Evolutionary conservation across 805 yeast species (phyloP).

Genomic region (Tetrapisispora taiwanensis): DNA sequence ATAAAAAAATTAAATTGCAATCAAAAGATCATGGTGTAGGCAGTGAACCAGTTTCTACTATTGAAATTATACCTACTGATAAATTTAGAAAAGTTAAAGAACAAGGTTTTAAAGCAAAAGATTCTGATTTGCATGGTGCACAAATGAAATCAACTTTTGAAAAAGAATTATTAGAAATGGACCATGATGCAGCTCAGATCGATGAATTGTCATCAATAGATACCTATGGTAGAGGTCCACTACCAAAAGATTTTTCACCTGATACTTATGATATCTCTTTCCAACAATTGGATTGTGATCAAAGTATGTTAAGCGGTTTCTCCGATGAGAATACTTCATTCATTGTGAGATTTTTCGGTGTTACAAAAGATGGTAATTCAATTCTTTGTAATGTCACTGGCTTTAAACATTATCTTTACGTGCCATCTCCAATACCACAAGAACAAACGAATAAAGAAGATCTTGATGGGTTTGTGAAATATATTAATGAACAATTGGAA

Average conservation of each 20-base stretch:
- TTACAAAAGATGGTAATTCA: constrained; percentile 78
- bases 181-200: constrained; percentile 21
- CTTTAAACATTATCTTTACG: constrained; percentile 81
- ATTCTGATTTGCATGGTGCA: constrained; percentile 16
- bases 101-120: constrained; percentile 25
- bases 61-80: constrained; percentile 28
- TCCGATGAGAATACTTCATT: constrained; percentile 33
- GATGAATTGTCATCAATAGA: constrained; percentile 21
- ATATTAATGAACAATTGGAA: constrained; percentile 38
- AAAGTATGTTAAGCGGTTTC: constrained; percentile 40
- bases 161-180: constrained; percentile 24
- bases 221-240: constrained; percentile 48
- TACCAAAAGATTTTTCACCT: constrained; percentile 42
- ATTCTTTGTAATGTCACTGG: constrained; percentile 85
- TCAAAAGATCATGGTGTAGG: constrained; percentile 26
- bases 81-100: constrained; percentile 22
- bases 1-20: constrained; percentile 21
- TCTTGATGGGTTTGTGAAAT: constrained; percentile 35
- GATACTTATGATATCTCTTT: constrained; percentile 47
- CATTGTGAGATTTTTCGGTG: constrained; percentile 81
- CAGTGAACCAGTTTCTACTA: constrained; percentile 28
- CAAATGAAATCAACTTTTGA: constrained; percentile 22
- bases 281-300: constrained; percentile 95
- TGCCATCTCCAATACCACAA: constrained; percentile 68
- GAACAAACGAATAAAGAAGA: constrained; percentile 28